A percentile compares a stretch with the other conserved stretches of the same genome.
phyloP scores from a whole-genome alignment of 495 filamentous ascomycete species.

The Talaromyces wortmannii region DNA sequence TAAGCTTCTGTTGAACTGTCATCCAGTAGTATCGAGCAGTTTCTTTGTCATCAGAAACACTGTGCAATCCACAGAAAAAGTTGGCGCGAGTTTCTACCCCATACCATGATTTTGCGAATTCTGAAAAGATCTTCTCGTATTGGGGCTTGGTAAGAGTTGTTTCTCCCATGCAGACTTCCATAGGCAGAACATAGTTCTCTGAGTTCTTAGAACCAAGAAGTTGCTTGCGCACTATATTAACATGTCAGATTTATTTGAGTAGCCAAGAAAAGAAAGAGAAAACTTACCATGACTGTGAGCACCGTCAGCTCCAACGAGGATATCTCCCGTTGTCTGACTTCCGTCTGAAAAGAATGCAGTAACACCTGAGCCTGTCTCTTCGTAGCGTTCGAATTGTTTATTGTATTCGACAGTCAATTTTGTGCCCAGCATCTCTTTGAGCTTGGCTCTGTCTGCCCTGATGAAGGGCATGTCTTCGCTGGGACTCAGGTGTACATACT shows the following conservation, averaged over 20 bases:
- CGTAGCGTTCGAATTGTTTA: conserved; percentile 9
- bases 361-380: conserved; percentile 33
- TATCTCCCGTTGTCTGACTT: conserved; percentile 23
- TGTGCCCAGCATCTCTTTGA: not conserved
- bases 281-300: conserved; percentile 23
- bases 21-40: not conserved
- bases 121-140: not conserved
- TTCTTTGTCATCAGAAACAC: not conserved
- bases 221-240: not conserved
- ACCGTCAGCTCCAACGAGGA: conserved; percentile 44
- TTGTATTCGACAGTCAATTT: not conserved
- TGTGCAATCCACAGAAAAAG: not conserved
- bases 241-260: not conserved
- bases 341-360: conserved; percentile 39
- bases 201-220: not conserved
- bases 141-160: not conserved
- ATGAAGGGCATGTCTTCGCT: not conserved
- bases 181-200: not conserved
- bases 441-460: not conserved
- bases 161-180: not conserved
- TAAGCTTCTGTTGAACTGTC: not conserved
- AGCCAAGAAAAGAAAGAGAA: not conserved
- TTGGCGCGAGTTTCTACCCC: not conserved
- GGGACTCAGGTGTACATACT: not conserved
- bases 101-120: not conserved